phyloP scores from a whole-genome alignment of 164 flowering plant species.

The Saururus chinensis region DNA sequence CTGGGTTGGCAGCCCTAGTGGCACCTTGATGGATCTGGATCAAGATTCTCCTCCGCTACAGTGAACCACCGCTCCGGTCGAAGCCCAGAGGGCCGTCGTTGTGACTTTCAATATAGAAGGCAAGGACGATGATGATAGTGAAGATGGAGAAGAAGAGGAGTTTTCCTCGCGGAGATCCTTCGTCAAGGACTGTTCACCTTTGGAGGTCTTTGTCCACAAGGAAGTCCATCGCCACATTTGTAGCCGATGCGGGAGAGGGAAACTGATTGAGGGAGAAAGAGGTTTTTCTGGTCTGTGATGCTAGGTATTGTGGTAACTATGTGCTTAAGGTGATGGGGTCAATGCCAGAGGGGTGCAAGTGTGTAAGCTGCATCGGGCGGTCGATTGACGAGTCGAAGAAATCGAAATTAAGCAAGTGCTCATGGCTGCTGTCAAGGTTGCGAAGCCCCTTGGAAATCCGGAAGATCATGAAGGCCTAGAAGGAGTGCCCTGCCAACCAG shows the following conservation, averaged over 20 bases:
- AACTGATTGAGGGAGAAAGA: slow-evolving; percentile 31
- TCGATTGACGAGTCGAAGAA: slow-evolving; percentile 41
- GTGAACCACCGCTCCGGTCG: no score
- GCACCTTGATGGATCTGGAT: not conserved
- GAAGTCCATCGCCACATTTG: no score
- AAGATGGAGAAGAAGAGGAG: slow-evolving; percentile 13
- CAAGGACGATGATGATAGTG: slow-evolving; percentile 1
- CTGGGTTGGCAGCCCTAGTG: not conserved
- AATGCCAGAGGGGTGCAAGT: slow-evolving; percentile 63
- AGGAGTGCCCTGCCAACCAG: no score
- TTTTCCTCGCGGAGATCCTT: slow-evolving; percentile 12
- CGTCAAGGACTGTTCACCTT: slow-evolving; percentile 2
- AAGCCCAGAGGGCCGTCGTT: slow-evolving; percentile 8
- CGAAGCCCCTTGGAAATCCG: slow-evolving; percentile 43
- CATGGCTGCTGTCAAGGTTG: slow-evolving; percentile 31
- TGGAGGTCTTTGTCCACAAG: no score
- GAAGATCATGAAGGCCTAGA: slow-evolving; percentile 50
- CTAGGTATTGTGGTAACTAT: slow-evolving; percentile 39
- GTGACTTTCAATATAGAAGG: slow-evolving; percentile 20
- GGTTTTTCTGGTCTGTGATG: slow-evolving; percentile 40
- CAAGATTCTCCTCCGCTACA: not conserved
- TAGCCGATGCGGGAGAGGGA: no score
- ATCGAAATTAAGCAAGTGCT: slow-evolving; percentile 29
- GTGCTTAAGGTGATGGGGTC: no score
- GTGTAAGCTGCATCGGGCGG: slow-evolving; percentile 42